Conservation (phyloP, 2,329 filamentous ascomycete species). For the Chaetomium olivaceum region DNA sequence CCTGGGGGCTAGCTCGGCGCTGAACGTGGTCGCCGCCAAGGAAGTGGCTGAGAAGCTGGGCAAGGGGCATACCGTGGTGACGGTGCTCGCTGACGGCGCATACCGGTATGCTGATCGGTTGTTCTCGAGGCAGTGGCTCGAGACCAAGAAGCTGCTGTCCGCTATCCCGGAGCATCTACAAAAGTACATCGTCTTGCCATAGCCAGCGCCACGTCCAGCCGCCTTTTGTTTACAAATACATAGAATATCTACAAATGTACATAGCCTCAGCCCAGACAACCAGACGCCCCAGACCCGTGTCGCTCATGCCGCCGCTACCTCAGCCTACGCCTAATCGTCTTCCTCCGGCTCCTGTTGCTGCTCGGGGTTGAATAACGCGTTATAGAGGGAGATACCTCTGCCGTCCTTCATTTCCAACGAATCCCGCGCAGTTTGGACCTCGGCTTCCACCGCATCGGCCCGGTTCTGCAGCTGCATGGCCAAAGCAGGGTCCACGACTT, state of each 20-base stretch:
- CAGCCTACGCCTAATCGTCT: background rate
- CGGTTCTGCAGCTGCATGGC: conserved; percentile 44
- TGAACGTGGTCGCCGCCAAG: conserved; percentile 95
- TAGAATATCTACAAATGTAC: conserved; percentile 22
- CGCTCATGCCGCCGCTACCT: background rate
- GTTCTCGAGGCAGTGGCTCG: conserved; percentile 89
- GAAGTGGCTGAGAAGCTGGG: conserved; percentile 91
- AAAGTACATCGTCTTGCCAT: conserved; percentile 93
- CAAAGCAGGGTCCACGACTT: conserved; percentile 43
- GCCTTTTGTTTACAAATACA: conserved; percentile 27
- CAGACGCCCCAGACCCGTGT: background rate
- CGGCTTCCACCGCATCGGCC: conserved; percentile 36
- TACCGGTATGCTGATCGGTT: conserved; percentile 93
- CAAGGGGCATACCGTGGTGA: conserved; percentile 86
- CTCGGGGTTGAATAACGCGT: conserved; percentile 36
- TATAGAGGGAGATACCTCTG: conserved; percentile 36
- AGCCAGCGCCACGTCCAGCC: conserved; percentile 25
- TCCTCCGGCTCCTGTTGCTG: conserved; percentile 15
- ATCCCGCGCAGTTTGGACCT: conserved; percentile 32
- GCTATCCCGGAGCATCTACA: conserved; percentile 82
- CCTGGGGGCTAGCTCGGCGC: conserved; percentile 85
- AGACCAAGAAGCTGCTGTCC: conserved; percentile 76
- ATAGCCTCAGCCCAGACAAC: background rate
- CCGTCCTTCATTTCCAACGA: background rate
- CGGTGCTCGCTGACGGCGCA: conserved; percentile 92